Evolutionary conservation across 176 grass and related monocot genomes (phyloP).

Genomic region (Oryza brachyantha): DNA sequence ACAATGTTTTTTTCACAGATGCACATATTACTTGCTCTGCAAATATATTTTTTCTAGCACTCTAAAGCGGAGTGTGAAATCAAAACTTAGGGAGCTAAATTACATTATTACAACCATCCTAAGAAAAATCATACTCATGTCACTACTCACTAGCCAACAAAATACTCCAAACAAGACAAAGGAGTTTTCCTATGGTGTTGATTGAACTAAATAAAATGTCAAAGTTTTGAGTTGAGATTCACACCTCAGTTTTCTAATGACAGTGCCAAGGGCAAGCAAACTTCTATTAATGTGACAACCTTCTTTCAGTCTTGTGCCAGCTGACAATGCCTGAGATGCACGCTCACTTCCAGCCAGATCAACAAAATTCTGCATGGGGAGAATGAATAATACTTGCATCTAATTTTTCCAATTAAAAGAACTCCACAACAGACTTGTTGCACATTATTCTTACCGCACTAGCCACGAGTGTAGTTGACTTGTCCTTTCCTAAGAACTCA

Average conservation of each 20-base stretch:
- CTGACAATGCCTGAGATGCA: conserved; percentile 72
- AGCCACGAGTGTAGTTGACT: conserved; percentile 75
- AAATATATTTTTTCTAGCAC: neutral
- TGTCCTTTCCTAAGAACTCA: conserved; percentile 78
- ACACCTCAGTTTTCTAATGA: conserved; percentile 87
- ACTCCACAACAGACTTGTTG: neutral
- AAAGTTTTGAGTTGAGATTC: conserved; percentile 14
- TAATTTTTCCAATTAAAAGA: neutral
- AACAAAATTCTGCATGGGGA: conserved; percentile 78
- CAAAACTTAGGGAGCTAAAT: neutral
- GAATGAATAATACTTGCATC: neutral
- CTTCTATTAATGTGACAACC: conserved; percentile 94
- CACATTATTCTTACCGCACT: conserved; percentile 62
- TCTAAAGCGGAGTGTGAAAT: neutral
- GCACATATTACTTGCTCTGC: neutral
- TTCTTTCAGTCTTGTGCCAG: conserved; percentile 89
- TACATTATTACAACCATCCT: too few relatives aligned
- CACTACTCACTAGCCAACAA: neutral
- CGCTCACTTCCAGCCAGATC: conserved; percentile 96
- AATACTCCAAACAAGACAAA: neutral
- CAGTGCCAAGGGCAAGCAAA: conserved; percentile 82
- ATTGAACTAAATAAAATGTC: conserved; percentile 2
- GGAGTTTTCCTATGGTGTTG: conserved; percentile 3
- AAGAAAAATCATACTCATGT: neutral
- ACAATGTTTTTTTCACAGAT: neutral